Conservation (phyloP, 225 moss, liverwort and hornwort genomes). For the Antitrichia curtipendula region DNA sequence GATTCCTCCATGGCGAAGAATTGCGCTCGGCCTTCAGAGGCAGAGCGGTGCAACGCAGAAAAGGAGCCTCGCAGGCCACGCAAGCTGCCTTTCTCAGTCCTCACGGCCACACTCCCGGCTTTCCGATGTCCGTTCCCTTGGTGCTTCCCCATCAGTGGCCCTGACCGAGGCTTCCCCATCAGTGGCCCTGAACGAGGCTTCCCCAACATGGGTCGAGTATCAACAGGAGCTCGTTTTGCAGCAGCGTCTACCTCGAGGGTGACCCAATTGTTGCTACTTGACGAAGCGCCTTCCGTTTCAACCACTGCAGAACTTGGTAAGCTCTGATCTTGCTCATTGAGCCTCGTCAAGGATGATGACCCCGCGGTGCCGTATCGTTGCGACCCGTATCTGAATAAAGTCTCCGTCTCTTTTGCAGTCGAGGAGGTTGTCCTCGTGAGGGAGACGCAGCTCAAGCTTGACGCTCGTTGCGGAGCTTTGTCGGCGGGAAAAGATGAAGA, state of each 20-base stretch:
- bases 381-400: slow-evolving; percentile 7
- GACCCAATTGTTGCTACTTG: slow-evolving; percentile 2
- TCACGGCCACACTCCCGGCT: background rate
- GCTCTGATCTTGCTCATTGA: slow-evolving; percentile 1
- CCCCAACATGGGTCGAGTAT: background rate
- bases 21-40: slow-evolving; percentile 12
- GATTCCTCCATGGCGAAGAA: background rate
- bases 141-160: slow-evolving; percentile 1
- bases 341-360: background rate
- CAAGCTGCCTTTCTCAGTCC: background rate
- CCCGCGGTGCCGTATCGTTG: slow-evolving; percentile 4
- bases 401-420: background rate
- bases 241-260: background rate
- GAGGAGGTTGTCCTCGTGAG: slow-evolving; percentile 10
- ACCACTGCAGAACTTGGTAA: background rate
- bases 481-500: background rate
- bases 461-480: background rate
- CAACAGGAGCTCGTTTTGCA: background rate
- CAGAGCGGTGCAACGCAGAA: slow-evolving; percentile 17
- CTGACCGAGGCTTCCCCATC: slow-evolving; percentile 14
- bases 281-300: background rate
- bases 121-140: background rate
- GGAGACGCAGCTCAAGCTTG: slow-evolving; percentile 16
- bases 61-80: slow-evolving; percentile 5
- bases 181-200: slow-evolving; percentile 15